These are phyloP conservation scores for Zasmidium cellare DNA, from an alignment of 2,329 filamentous ascomycete genomes.

Conservation along the genomic window DNA sequence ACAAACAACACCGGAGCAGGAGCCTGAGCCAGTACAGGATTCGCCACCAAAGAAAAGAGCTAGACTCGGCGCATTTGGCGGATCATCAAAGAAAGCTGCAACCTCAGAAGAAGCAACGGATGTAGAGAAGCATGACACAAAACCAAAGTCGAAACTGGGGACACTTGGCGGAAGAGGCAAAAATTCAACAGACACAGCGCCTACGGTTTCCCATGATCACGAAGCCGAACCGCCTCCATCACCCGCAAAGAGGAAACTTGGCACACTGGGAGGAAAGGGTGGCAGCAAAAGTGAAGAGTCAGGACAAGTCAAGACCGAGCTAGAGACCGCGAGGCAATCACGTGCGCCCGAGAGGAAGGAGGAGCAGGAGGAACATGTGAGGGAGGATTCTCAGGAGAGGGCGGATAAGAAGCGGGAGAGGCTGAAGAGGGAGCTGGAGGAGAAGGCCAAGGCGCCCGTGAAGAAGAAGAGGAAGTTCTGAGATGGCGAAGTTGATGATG, in stretches of 20 bases:
- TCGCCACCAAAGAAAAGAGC: background rate
- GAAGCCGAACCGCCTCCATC: background rate
- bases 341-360: background rate
- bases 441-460: slow-evolving; percentile 51
- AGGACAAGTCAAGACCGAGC: background rate
- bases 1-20: background rate
- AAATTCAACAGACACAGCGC: background rate
- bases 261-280: slow-evolving; percentile 20
- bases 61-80: background rate
- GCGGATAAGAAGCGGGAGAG: slow-evolving; percentile 58
- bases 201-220: background rate
- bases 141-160: background rate
- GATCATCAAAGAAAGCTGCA: background rate
- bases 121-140: background rate
- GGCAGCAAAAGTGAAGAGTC: background rate
- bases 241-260: slow-evolving; percentile 18
- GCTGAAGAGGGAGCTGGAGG: slow-evolving; percentile 55
- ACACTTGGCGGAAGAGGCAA: background rate
- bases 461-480: slow-evolving; percentile 62
- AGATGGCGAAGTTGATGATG: slow-evolving; percentile 7
- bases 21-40: background rate
- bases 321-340: slow-evolving; percentile 1
- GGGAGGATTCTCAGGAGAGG: slow-evolving; percentile 51
- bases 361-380: slow-evolving; percentile 8
- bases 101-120: background rate